Percentiles rank a stretch among this genome's conserved stretches.
These are phyloP conservation scores for Sugiyamaella paludigena DNA, from an alignment of 1,139 yeast genomes.

Conservation along the genomic window DNA sequence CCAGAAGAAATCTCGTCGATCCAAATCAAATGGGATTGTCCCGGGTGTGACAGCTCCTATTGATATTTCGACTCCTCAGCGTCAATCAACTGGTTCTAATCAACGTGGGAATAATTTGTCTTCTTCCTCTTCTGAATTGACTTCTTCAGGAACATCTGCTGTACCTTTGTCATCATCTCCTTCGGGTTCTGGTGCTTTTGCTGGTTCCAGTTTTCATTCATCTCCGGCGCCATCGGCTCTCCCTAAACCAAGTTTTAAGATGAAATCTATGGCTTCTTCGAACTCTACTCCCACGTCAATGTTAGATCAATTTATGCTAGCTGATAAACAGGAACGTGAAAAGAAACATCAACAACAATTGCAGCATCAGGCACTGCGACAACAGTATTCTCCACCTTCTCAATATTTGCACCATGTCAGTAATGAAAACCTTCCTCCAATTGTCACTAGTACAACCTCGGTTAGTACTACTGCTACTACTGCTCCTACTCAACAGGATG, in stretches of 20 bases:
- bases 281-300: constrained; percentile 18
- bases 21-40: constrained; percentile 8
- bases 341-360: constrained; percentile 6
- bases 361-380: background rate
- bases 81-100: background rate
- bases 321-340: constrained; percentile 26
- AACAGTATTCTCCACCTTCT: background rate
- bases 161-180: constrained; percentile 8
- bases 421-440: background rate
- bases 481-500: background rate
- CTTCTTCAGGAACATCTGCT: background rate
- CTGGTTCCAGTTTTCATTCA: constrained; percentile 44
- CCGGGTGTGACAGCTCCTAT: constrained; percentile 6
- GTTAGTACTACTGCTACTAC: background rate
- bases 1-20: constrained; percentile 11
- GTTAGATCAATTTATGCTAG: constrained; percentile 30
- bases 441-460: background rate
- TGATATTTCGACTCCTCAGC: background rate
- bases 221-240: constrained; percentile 46
- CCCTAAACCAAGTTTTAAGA: constrained; percentile 41
- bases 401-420: constrained; percentile 9
- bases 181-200: constrained; percentile 29
- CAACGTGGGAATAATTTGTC: background rate
- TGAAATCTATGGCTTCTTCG: constrained; percentile 21
- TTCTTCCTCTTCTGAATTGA: constrained; percentile 4